phyloP scores from a whole-genome alignment of 495 filamentous ascomycete species.

The Wilcoxina mikolae region DNA sequence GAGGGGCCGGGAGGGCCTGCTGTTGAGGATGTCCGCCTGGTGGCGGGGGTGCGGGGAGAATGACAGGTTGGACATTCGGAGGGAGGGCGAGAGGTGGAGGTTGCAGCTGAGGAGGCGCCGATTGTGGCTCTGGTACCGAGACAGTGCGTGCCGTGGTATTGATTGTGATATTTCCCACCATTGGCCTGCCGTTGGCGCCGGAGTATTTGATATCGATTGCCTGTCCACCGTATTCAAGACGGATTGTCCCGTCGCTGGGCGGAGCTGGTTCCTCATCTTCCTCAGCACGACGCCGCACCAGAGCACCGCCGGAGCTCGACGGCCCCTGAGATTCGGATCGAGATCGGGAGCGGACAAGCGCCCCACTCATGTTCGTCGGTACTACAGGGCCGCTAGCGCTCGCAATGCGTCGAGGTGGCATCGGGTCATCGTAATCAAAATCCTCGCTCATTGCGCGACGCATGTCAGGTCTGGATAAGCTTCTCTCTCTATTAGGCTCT shows the following conservation, averaged over 20 bases:
- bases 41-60: constrained; percentile 17
- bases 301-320: constrained; percentile 14
- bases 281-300: constrained; percentile 4
- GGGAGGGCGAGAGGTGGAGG: constrained; percentile 1
- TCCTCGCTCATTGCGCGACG: constrained; percentile 14
- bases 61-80: constrained; percentile 10
- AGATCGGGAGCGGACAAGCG: constrained; percentile 24
- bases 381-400: constrained; percentile 7
- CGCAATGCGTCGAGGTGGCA: background rate
- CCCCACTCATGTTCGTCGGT: constrained; percentile 13
- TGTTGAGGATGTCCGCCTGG: constrained; percentile 11
- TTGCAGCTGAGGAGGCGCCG: constrained; percentile 3
- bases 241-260: constrained; percentile 13
- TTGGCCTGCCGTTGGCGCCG: constrained; percentile 18
- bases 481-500: constrained; percentile 15
- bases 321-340: constrained; percentile 21
- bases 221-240: constrained; percentile 23
- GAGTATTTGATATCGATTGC: constrained; percentile 25
- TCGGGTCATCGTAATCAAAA: constrained; percentile 15
- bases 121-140: constrained; percentile 9
- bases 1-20: constrained; percentile 21
- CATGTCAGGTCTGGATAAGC: constrained; percentile 17
- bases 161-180: constrained; percentile 26
- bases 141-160: constrained; percentile 26
- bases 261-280: background rate